phyloP scores from a whole-genome alignment of 192 early-diverging fungal species.

The Backusella westeae region DNA sequence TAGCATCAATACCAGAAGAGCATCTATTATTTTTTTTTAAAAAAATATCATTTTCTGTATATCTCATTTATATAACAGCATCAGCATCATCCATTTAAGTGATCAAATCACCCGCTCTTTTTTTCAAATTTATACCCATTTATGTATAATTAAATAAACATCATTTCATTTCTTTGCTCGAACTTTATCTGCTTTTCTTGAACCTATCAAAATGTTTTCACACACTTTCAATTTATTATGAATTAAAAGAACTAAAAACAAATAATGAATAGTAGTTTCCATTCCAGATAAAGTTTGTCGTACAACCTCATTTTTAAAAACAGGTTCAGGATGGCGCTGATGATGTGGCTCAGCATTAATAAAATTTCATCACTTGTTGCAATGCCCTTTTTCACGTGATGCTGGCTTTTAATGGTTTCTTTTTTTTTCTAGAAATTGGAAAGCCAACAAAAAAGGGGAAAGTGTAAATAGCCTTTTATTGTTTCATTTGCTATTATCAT shows the following conservation, averaged over 20 bases:
- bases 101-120: not conserved
- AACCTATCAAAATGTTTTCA: not conserved
- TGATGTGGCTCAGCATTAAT: not conserved
- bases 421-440: not conserved
- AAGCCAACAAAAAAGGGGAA: not conserved
- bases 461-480: not conserved
- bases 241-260: not conserved
- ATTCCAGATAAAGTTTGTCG: not conserved
- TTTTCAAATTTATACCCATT: not conserved
- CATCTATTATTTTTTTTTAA: not conserved
- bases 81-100: not conserved
- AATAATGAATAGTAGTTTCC: not conserved
- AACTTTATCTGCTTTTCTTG: too few species aligned
- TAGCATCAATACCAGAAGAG: not conserved
- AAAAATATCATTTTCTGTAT: not conserved
- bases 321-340: not conserved
- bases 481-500: not conserved
- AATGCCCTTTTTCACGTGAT: not conserved
- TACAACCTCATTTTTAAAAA: not conserved
- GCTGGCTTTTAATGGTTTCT: not conserved
- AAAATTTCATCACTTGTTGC: not conserved
- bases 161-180: not conserved
- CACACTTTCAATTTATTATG: not conserved
- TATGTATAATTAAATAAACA: not conserved
- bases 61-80: not conserved